Conservation (phyloP, 176 grass and related monocot genomes). For the Musa beccarii region DNA sequence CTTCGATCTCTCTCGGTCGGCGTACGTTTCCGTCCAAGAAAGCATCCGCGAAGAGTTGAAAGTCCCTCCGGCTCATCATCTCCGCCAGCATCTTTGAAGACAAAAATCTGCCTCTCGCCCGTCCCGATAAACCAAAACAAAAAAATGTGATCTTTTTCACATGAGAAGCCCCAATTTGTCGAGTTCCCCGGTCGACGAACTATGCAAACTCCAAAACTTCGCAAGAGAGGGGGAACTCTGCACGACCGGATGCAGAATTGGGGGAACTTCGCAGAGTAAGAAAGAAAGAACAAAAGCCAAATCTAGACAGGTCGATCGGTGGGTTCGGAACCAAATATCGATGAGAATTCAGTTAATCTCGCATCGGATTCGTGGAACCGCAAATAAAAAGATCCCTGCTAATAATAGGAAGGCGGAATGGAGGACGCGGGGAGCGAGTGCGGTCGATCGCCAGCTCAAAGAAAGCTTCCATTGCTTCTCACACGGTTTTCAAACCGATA, state of each 20-base stretch:
- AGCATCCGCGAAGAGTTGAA: not conserved
- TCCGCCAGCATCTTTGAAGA: not conserved
- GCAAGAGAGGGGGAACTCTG: not conserved
- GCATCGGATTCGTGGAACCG: not conserved
- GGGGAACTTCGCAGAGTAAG: no score
- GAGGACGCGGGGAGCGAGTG: not conserved
- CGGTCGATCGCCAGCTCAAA: not conserved
- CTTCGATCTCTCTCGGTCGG: not conserved
- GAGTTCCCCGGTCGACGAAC: not conserved
- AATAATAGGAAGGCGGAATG: not conserved
- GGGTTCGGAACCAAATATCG: no score
- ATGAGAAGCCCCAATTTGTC: not conserved
- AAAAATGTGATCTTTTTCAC: not conserved
- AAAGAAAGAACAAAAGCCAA: not conserved
- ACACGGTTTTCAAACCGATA: not conserved
- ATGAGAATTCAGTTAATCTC: not conserved
- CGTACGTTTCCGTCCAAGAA: not conserved
- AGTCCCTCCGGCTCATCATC: not conserved
- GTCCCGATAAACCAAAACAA: not conserved
- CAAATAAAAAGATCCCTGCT: not conserved
- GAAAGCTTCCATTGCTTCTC: not conserved
- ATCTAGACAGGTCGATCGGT: not conserved
- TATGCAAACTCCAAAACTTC: not conserved
- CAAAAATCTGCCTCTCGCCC: not conserved
- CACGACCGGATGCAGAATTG: no score